These are phyloP conservation scores for Lecanosticta acicola DNA, from an alignment of 2,329 filamentous ascomycete species.

Conservation along the genomic window DNA sequence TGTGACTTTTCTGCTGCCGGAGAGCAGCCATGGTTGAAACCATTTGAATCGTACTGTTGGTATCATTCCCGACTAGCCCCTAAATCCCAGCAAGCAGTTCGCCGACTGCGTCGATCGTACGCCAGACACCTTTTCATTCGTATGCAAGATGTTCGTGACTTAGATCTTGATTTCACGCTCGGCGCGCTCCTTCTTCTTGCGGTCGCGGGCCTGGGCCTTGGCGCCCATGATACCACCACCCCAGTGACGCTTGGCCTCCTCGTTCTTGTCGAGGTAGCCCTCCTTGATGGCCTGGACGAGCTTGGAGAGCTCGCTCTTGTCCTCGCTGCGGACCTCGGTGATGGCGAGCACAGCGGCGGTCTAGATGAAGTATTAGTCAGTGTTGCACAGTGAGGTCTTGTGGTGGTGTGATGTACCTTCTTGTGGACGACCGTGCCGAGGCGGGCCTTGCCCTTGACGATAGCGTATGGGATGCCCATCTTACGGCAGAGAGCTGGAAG, in stretches of 20 bases:
- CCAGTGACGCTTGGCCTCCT: constrained; percentile 88
- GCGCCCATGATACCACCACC: constrained; percentile 98
- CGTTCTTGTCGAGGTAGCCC: constrained; percentile 92
- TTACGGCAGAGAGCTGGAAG: constrained; percentile 98
- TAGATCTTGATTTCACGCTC: constrained; percentile 98
- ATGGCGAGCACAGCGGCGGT: constrained; percentile 93
- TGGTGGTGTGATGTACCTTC: constrained; percentile 61
- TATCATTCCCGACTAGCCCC: constrained; percentile 18
- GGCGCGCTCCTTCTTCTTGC: constrained; percentile 91
- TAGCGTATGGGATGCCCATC: constrained; percentile 99
- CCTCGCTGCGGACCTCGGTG: constrained; percentile 94
- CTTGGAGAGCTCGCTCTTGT: constrained; percentile 98
- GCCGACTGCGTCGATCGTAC: constrained; percentile 17
- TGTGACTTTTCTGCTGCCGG: constrained; percentile 16
- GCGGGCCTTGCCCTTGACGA: constrained; percentile 99
- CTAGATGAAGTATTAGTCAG: constrained; percentile 49
- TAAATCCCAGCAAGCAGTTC: constrained; percentile 18
- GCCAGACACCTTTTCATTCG: constrained; percentile 18
- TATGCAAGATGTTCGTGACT: constrained; percentile 11
- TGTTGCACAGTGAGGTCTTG: neutral
- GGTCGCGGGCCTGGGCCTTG: constrained; percentile 73
- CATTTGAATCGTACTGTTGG: constrained; percentile 16
- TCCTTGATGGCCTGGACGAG: constrained; percentile 95
- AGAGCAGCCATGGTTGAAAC: constrained; percentile 20
- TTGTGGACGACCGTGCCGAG: constrained; percentile 99